These are phyloP conservation scores for Aspergillus fischeri DNA, from an alignment of 2,329 filamentous ascomycete species.

Conservation along the genomic window DNA sequence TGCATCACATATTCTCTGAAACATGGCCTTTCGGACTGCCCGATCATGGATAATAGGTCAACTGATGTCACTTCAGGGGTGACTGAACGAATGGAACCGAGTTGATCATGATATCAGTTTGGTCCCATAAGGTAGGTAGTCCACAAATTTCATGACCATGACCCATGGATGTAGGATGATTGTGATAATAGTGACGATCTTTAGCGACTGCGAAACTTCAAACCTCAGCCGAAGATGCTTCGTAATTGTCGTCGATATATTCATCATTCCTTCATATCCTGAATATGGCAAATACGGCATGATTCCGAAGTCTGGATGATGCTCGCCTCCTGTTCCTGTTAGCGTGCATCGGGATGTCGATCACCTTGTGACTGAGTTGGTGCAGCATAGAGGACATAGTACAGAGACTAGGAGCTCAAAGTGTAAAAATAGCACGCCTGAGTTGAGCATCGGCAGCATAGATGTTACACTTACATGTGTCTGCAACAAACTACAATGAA, in stretches of 20 bases:
- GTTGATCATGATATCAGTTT: background rate
- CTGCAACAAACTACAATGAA: background rate
- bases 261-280: background rate
- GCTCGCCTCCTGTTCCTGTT: background rate
- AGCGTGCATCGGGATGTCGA: background rate
- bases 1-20: background rate
- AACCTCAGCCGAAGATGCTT: background rate
- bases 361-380: background rate
- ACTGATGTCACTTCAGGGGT: background rate
- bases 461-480: background rate
- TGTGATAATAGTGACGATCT: too few species aligned
- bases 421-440: background rate
- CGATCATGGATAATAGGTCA: background rate
- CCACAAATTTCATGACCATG: background rate
- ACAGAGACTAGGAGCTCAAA: too few species aligned
- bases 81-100: background rate
- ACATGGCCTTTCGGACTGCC: background rate
- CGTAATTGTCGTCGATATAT: background rate
- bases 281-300: background rate
- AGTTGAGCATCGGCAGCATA: background rate
- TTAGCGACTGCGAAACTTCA: background rate
- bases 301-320: background rate
- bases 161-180: background rate
- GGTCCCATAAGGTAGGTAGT: background rate
- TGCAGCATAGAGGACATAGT: background rate